Evolutionary conservation across 352 stramenopile genomes (phyloP), one percentile per base, ranked within the genome.

Genomic region (Phytophthora niederhauseri): DNA sequence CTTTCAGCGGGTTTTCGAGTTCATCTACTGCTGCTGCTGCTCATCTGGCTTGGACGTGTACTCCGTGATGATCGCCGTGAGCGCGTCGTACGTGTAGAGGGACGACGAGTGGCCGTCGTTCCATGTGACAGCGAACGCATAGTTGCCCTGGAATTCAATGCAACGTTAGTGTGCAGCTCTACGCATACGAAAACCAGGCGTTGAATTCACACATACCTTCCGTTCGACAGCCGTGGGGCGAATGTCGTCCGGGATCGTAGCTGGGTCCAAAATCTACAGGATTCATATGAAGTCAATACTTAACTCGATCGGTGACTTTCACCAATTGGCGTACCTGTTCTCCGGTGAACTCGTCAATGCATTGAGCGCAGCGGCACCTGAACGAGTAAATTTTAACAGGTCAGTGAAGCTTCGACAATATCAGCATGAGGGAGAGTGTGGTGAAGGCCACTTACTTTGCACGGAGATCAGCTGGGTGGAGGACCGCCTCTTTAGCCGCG

Each of bases 101-200:
- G 87, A 95, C 19, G 96, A 99, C 54, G 83, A 91, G 84, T 99
- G 98, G 11, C 97, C 98, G 75, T 99, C 97, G 55, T 90, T 98
- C 98, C 98, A 99, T 57, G 96, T 92, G 26, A 99, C 93, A 6
- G 92, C 94, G 24, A 99, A 93, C 14, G 97, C 97, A 90, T 99
- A 99, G 73, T 99, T 99, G 58, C 98, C 98, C 74, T 98, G 86
- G 43, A 43, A 51, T 15, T 24, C 9, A 17, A 5, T 20, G 51
- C 26, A 67, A 4, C 12, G 6, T 67, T 51, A 74, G 55, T 54
- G 12, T 15, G 17, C 4, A 6, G 14, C 49, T 24, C 43, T 11
- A 36, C 49, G 12, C 34, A 15, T 43, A 43, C 14, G 28, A 17
- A 66, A 34, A 17, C 36, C 15, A 66, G 30, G 14, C 22, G 6